Conservation (phyloP, 2,329 filamentous ascomycete genomes). For the Colletotrichum gloeosporioides region DNA sequence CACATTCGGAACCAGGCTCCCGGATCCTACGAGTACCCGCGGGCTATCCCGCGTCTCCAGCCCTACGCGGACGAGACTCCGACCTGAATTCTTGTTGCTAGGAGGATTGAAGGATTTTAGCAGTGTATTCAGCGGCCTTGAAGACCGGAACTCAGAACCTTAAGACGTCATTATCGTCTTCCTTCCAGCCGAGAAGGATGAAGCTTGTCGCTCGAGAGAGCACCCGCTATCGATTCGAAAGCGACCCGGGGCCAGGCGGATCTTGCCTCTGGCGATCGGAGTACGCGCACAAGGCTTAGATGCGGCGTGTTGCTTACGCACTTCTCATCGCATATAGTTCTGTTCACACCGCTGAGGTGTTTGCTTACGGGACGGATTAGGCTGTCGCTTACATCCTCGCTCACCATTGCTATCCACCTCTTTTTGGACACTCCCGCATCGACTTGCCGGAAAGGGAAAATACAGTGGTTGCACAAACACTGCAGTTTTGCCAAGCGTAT, state of each 20-base stretch:
- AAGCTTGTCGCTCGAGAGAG: background rate
- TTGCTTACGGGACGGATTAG: background rate
- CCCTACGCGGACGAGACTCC: background rate
- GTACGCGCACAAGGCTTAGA: background rate
- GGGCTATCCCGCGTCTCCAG: background rate
- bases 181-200: background rate
- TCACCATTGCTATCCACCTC: background rate
- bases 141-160: background rate
- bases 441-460: background rate
- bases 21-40: background rate
- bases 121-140: background rate
- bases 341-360: background rate
- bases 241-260: background rate
- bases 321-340: background rate
- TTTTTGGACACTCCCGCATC: background rate
- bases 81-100: background rate
- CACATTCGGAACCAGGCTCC: background rate
- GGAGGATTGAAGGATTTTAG: background rate
- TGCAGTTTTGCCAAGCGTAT: background rate
- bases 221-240: background rate
- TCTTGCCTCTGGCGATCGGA: background rate
- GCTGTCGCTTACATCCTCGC: background rate
- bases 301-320: background rate
- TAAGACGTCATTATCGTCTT: background rate
- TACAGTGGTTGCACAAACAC: background rate